These are phyloP conservation scores for Diphasiastrum complanatum DNA, from an alignment of 83 land plant species.

Conservation along the genomic window DNA sequence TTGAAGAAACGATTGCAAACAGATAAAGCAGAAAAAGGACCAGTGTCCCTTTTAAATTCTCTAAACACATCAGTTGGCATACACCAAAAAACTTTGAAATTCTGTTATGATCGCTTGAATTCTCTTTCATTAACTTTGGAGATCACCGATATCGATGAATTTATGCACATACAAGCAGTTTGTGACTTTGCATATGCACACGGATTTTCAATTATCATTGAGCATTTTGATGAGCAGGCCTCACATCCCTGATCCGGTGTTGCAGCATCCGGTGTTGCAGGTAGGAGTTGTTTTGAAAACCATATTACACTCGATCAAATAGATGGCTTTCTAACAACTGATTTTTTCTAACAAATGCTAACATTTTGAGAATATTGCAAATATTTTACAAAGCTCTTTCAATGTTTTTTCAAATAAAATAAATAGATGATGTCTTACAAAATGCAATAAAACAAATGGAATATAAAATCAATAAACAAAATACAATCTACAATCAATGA, in stretches of 20 bases:
- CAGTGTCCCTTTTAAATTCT: conserved; percentile 2
- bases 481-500: too few relatives aligned
- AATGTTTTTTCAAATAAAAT: too few relatives aligned
- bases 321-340: too few relatives aligned
- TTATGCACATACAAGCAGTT: conserved; percentile 7
- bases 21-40: conserved; percentile 8
- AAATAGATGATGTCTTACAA: too few relatives aligned
- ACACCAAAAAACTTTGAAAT: conserved; percentile 7
- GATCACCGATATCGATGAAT: conserved; percentile 70
- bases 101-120: conserved; percentile 15
- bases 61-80: neutral
- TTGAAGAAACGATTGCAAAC: neutral
- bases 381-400: too few relatives aligned
- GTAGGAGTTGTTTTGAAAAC: too few relatives aligned
- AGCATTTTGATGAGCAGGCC: conserved; percentile 37
- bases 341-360: too few relatives aligned
- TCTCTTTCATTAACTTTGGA: conserved; percentile 10
- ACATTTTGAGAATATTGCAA: too few relatives aligned
- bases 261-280: too few relatives aligned
- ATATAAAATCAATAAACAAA: too few relatives aligned
- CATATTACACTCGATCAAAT: too few relatives aligned
- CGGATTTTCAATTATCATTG: conserved; percentile 10
- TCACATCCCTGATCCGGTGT: conserved; percentile 10
- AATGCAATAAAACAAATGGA: too few relatives aligned
- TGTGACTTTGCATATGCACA: conserved; percentile 6